These are phyloP conservation scores for Miscanthus lutarioriparius DNA, from an alignment of 176 grass and related monocot species.

Conservation along the genomic window DNA sequence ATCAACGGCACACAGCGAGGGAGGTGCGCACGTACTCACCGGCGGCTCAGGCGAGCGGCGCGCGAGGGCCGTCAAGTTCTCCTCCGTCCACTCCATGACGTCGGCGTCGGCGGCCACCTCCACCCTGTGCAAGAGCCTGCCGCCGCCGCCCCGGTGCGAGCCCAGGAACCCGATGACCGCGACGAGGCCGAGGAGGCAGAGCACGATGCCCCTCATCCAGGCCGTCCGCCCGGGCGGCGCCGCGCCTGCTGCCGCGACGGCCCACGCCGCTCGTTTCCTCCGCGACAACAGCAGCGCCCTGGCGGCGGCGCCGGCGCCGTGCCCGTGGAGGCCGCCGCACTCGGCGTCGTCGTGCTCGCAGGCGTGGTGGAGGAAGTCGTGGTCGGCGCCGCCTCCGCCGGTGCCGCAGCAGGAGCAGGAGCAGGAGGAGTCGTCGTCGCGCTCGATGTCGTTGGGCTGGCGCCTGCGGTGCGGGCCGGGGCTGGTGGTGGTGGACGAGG, in stretches of 20 bases:
- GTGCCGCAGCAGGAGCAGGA: background rate
- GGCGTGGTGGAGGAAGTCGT: background rate
- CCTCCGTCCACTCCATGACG: slow-evolving; percentile 57
- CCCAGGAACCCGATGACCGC: slow-evolving; percentile 44
- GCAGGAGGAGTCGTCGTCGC: background rate
- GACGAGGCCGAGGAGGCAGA: slow-evolving; percentile 59
- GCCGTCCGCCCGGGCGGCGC: background rate
- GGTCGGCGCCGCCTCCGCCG: background rate
- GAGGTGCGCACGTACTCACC: slow-evolving; percentile 28
- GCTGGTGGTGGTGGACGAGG: background rate
- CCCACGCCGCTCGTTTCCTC: slow-evolving; percentile 27
- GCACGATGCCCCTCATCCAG: slow-evolving; percentile 56
- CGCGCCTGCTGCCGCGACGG: background rate
- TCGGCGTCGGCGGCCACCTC: slow-evolving; percentile 47
- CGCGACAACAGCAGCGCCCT: slow-evolving; percentile 29
- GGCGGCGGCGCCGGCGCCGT: background rate
- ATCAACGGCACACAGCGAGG: background rate
- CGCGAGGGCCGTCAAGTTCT: slow-evolving; percentile 32
- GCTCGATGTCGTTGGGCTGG: slow-evolving; percentile 49
- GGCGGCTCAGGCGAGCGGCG: slow-evolving; percentile 38
- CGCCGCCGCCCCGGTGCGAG: slow-evolving; percentile 45
- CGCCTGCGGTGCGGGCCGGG: slow-evolving; percentile 55
- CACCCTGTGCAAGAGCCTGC: slow-evolving; percentile 41
- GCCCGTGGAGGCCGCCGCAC: background rate
- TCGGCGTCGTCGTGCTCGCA: slow-evolving; percentile 27